Base-by-base conservation (phyloP, 139 green algal genomes). In the Haematococcus lacustris region DNA sequence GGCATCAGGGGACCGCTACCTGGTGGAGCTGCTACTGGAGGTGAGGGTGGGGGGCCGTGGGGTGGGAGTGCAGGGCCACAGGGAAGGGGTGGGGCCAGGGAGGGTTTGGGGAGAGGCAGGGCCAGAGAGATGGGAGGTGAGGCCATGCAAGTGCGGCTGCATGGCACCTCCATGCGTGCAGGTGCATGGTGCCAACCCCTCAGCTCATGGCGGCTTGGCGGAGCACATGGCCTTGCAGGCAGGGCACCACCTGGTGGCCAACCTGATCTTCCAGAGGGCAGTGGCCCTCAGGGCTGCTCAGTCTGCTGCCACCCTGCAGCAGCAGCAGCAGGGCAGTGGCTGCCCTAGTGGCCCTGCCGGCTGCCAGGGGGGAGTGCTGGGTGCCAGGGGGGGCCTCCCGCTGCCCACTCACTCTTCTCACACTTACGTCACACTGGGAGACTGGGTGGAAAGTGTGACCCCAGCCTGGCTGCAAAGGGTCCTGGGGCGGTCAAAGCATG, bases 1-100 rank as follows among this genome's bases (percentile, higher is more conserved):
- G 32, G 63, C 63, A 23, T 35, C 63, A 34, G 63, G 63, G 2
- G 63, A 69, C 63, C 34, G 63, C 3, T 69, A 69, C 37, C 25
- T 69, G 34, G 63, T 69, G 63, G 35, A 69, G 37, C 5, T 69
- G 7, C 37, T 69, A 6, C 34, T 69, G 2, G 63, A 69, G 63
- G 63, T 69, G 63, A 40, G 63, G 13, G 61, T 41, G n/a, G 3
- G 47, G 21, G 47, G 47, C 13, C 13, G 47, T 57, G 13, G 21
- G 47, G 13, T 57, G 47, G 47, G 13, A 57, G 13, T 13, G 47
- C 47, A 57, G n/a, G n/a, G n/a, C n/a, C n/a, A n/a, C n/a, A n/a
- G n/a, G n/a, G n/a, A n/a, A n/a, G n/a, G n/a, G n/a, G n/a, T n/a
- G n/a, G n/a, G n/a, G n/a, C n/a, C n/a, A n/a, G n/a, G n/a, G n/a